Evolutionary conservation across 2,329 filamentous ascomycete species (phyloP).

Genomic region (Hypoxylon sp.): DNA sequence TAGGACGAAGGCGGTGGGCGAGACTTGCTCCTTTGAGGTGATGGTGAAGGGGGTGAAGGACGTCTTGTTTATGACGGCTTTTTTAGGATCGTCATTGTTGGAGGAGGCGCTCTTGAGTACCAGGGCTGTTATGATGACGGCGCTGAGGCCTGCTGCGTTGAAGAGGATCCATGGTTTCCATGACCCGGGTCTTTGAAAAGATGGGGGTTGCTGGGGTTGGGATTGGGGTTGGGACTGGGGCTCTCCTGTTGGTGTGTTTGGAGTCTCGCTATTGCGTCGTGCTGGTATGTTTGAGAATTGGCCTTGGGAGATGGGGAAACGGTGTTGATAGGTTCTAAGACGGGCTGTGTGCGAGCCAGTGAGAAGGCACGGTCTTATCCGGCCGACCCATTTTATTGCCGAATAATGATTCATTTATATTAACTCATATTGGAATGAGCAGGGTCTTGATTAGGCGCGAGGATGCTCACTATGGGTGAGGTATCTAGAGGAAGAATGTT

Average conservation of each 20-base stretch:
- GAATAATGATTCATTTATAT: constrained; percentile 28
- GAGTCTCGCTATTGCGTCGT: constrained; percentile 4
- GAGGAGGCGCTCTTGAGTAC: constrained; percentile 27
- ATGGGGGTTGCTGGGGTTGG: not conserved
- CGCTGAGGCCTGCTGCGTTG: constrained; percentile 35
- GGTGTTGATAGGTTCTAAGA: constrained; percentile 6
- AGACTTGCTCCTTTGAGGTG: constrained; percentile 71
- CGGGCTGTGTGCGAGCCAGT: constrained; percentile 13
- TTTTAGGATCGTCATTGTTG: constrained; percentile 7
- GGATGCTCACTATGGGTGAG: not conserved
- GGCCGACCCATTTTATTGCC: constrained; percentile 39
- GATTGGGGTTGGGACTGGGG: not conserved
- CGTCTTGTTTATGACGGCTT: constrained; percentile 65
- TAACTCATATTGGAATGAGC: constrained; percentile 24
- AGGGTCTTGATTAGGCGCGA: not conserved
- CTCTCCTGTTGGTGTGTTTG: constrained; percentile 2
- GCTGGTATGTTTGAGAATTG: constrained; percentile 15
- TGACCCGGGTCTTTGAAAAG: not conserved
- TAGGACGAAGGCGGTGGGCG: constrained; percentile 77
- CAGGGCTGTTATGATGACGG: constrained; percentile 13
- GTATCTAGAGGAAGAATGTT: not conserved
- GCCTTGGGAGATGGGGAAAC: not conserved
- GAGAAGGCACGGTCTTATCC: constrained; percentile 31
- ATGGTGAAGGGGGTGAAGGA: constrained; percentile 78
- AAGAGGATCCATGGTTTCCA: constrained; percentile 26